Conservation (phyloP, 1,284 basidiomycete species). For the Xanthoconium separans region DNA sequence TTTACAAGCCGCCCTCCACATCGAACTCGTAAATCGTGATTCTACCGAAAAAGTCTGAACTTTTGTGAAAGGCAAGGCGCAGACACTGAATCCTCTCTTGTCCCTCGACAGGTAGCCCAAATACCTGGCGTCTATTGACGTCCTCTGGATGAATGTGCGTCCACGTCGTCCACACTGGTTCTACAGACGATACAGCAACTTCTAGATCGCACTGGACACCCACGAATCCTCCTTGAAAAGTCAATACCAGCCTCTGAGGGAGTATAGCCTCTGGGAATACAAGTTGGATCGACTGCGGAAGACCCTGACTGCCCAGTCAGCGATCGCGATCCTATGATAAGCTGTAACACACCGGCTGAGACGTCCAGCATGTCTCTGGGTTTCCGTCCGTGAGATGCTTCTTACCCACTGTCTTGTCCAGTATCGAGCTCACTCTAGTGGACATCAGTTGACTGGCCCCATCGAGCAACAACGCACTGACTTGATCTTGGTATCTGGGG, state of each 20-base stretch:
- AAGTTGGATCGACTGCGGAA: slow-evolving; percentile 72
- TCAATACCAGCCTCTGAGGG: slow-evolving; percentile 57
- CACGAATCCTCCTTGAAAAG: slow-evolving; percentile 83
- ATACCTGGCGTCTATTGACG: slow-evolving; percentile 67
- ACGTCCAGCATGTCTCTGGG: slow-evolving; percentile 82
- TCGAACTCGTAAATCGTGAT: slow-evolving; percentile 69
- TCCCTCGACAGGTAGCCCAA: slow-evolving; percentile 42
- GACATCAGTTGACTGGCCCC: slow-evolving; percentile 1
- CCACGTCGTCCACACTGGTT: slow-evolving; percentile 45
- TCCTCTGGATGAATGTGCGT: slow-evolving; percentile 71
- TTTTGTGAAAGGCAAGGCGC: slow-evolving; percentile 71
- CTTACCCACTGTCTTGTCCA: slow-evolving; percentile 76
- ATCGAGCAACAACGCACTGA: slow-evolving; percentile 24
- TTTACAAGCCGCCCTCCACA: slow-evolving; percentile 40
- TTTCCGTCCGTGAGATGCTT: slow-evolving; percentile 68
- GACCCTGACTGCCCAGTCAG: slow-evolving; percentile 46
- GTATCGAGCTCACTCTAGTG: slow-evolving; percentile 75
- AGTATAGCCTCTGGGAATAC: slow-evolving; percentile 51
- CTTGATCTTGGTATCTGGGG: slow-evolving; percentile 51
- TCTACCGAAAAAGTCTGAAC: slow-evolving; percentile 78
- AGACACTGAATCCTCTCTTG: slow-evolving; percentile 42
- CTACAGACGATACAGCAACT: slow-evolving; percentile 28
- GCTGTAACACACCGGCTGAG: slow-evolving; percentile 57
- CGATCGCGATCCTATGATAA: neutral
- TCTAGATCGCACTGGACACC: slow-evolving; percentile 61